phyloP scores from a whole-genome alignment of 352 stramenopile genomes.

The Lagenidium giganteum region DNA sequence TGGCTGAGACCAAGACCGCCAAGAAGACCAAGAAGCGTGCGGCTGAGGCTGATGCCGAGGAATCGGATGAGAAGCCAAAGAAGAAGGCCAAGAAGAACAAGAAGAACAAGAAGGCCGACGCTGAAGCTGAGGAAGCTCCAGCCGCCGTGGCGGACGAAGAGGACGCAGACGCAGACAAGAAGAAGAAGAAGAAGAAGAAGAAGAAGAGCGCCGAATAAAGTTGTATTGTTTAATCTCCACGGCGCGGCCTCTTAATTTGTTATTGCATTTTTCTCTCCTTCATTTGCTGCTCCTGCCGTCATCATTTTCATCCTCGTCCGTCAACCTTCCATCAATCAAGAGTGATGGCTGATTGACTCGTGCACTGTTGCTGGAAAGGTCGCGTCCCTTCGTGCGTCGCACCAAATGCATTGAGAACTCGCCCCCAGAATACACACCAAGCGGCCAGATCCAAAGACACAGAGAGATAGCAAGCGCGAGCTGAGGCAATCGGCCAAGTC shows the following conservation, averaged over 20 bases:
- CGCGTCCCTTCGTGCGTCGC: too few species aligned
- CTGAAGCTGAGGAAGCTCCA: constrained; percentile 39
- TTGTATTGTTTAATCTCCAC: constrained; percentile 8
- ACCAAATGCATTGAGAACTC: too few species aligned
- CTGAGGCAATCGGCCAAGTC: too few species aligned
- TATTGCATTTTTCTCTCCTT: constrained; percentile 2
- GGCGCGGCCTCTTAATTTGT: constrained; percentile 9
- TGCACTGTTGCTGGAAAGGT: too few species aligned
- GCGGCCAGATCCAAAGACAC: too few species aligned
- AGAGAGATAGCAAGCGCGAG: too few species aligned
- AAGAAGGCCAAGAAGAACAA: constrained; percentile 78
- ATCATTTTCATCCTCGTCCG: neutral
- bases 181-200: constrained; percentile 77
- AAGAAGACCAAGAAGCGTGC: constrained; percentile 84
- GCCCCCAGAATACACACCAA: too few species aligned
- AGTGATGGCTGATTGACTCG: too few species aligned
- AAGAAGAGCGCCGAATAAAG: constrained; percentile 52
- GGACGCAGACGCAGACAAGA: constrained; percentile 40
- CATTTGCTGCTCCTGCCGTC: neutral
- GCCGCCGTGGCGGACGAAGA: constrained; percentile 18
- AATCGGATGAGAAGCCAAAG: constrained; percentile 63
- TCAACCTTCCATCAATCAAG: too few species aligned
- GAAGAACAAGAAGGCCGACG: constrained; percentile 71
- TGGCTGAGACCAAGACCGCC: constrained; percentile 26
- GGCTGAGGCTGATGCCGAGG: constrained; percentile 46